A percentile compares a stretch with the other conserved stretches of the same genome.
These are phyloP conservation scores for Calocera cornea DNA, from an alignment of 768 basidiomycete species.

Conservation along the genomic window DNA sequence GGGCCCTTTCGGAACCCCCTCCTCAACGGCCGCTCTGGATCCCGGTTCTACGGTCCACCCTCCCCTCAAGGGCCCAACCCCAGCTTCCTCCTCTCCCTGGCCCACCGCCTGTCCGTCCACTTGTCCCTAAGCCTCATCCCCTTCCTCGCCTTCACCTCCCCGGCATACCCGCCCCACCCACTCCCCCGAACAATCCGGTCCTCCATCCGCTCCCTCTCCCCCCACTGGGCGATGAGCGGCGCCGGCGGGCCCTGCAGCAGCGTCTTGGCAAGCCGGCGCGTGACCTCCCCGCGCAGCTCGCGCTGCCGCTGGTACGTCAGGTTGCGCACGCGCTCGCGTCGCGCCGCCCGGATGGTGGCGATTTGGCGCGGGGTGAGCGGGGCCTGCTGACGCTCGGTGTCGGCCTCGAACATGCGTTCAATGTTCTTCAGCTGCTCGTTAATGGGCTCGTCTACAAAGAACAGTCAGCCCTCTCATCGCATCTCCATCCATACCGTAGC, in stretches of 20 bases:
- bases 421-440: slow-evolving; percentile 24
- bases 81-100: not conserved
- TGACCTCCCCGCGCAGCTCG: slow-evolving; percentile 51
- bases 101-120: not conserved
- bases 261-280: slow-evolving; percentile 34
- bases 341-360: slow-evolving; percentile 39
- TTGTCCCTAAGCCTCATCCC: slow-evolving; percentile 34
- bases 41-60: not conserved
- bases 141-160: slow-evolving; percentile 41
- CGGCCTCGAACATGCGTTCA: slow-evolving; percentile 26
- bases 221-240: slow-evolving; percentile 42
- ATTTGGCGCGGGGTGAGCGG: slow-evolving; percentile 40
- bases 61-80: not conserved
- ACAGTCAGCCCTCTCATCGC: too few species aligned
- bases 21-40: too few species aligned
- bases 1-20: too few species aligned
- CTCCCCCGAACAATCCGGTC: slow-evolving; percentile 40
- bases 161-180: slow-evolving; percentile 60
- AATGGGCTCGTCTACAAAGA: slow-evolving; percentile 31
- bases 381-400: slow-evolving; percentile 30
- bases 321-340: slow-evolving; percentile 46
- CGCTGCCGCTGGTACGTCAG: slow-evolving; percentile 48
- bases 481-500: too few species aligned
- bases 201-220: slow-evolving; percentile 31
- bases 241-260: slow-evolving; percentile 49